phyloP scores from a whole-genome alignment of 2,329 filamentous ascomycete genomes.

The Diaporthe sp. region DNA sequence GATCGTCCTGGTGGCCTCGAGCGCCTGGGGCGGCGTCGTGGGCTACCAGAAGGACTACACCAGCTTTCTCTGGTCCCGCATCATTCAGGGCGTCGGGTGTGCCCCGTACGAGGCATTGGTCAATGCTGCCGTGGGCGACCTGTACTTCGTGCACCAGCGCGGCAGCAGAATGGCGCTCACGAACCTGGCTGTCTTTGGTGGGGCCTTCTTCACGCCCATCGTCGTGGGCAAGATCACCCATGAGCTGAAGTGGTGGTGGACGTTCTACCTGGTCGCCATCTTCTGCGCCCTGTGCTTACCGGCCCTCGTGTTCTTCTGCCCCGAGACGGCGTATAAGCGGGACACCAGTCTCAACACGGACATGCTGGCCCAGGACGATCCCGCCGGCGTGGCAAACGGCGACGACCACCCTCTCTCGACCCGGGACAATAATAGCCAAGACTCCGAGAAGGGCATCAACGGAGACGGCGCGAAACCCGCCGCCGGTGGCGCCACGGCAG shows the following conservation, averaged over 20 bases:
- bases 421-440: conserved; percentile 10
- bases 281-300: conserved; percentile 81
- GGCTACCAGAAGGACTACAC: conserved; percentile 70
- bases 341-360: conserved; percentile 79
- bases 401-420: conserved; percentile 3
- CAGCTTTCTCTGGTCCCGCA: conserved; percentile 81
- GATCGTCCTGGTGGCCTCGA: conserved; percentile 79
- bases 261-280: conserved; percentile 89
- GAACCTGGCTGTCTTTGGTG: conserved; percentile 70
- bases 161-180: conserved; percentile 89
- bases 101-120: conserved; percentile 93
- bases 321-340: conserved; percentile 85
- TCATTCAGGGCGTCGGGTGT: conserved; percentile 88
- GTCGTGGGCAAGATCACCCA: conserved; percentile 88
- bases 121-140: conserved; percentile 88
- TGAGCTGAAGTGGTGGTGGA: conserved; percentile 85
- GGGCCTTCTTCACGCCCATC: conserved; percentile 81
- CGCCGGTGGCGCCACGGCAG: conserved; percentile 1
- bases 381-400: neutral
- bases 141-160: conserved; percentile 90
- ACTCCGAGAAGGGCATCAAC: conserved; percentile 22
- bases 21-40: conserved; percentile 82
- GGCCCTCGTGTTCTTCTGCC: conserved; percentile 81
- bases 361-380: conserved; percentile 58
- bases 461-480: conserved; percentile 49